A percentile compares a stretch with the other conserved stretches of the same genome.
These are phyloP conservation scores for Diplodia mutila DNA, from an alignment of 2,329 filamentous ascomycete species.

Conservation along the genomic window DNA sequence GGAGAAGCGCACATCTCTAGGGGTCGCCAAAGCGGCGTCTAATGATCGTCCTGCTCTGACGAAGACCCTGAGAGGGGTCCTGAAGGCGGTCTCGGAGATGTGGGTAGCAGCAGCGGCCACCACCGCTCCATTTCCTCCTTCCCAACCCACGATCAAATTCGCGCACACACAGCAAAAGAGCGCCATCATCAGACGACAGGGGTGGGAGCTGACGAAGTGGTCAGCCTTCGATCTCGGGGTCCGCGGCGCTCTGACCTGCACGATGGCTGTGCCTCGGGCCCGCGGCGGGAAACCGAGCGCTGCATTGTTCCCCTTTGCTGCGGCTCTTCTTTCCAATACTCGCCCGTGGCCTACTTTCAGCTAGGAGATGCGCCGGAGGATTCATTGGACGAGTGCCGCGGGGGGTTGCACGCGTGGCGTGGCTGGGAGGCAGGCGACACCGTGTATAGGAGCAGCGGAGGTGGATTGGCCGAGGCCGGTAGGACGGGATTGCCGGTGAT, in stretches of 20 bases:
- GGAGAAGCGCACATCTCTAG: neutral
- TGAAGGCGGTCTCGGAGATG: neutral
- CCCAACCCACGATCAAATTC: slow-evolving; percentile 12
- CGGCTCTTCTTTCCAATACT: neutral
- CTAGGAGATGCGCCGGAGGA: neutral
- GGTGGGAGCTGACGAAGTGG: neutral
- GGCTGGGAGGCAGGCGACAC: neutral
- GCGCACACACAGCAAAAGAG: slow-evolving; percentile 3
- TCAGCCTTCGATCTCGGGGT: neutral
- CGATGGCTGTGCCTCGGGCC: slow-evolving; percentile 9
- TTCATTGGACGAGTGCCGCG: neutral
- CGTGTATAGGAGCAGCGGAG: neutral
- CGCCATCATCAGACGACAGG: slow-evolving; percentile 20
- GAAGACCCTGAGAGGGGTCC: neutral
- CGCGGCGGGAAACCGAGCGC: slow-evolving; percentile 7
- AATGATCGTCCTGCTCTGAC: neutral
- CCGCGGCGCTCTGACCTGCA: neutral
- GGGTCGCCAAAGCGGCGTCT: neutral
- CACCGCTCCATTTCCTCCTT: neutral
- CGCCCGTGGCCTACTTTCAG: neutral
- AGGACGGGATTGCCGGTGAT: neutral
- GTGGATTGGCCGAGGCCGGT: neutral
- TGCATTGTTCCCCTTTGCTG: neutral
- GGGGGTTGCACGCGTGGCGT: neutral
- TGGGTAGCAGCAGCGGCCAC: neutral